These are phyloP conservation scores for Podila verticillata DNA, from an alignment of 192 early-diverging fungal species.

Conservation along the genomic window DNA sequence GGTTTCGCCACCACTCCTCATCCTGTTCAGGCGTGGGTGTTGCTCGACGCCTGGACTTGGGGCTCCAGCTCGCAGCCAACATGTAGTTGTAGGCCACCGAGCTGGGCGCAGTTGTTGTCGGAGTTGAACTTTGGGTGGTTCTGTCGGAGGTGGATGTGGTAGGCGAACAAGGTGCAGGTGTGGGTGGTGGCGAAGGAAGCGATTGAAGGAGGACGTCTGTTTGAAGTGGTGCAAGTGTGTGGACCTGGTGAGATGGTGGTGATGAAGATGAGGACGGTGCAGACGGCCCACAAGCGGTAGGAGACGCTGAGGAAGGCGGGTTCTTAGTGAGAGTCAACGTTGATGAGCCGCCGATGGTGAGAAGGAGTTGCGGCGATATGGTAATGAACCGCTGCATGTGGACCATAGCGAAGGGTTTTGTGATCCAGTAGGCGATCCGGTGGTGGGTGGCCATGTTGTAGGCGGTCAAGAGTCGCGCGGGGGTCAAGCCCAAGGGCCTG, in stretches of 20 bases:
- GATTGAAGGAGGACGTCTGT: neutral
- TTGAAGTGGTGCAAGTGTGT: constrained; percentile 3
- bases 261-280: neutral
- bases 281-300: neutral
- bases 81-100: constrained; percentile 41
- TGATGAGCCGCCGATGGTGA: constrained; percentile 9
- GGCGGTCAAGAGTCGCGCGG: constrained; percentile 24
- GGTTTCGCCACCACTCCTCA: no score
- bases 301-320: neutral
- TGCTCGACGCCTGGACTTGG: constrained; percentile 19
- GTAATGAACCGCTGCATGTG: constrained; percentile 34
- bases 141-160: constrained; percentile 1
- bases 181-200: constrained; percentile 1
- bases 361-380: constrained; percentile 18
- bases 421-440: constrained; percentile 26
- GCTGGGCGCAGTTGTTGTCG: neutral
- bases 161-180: neutral
- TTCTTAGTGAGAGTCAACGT: neutral
- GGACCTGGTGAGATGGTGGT: constrained; percentile 9
- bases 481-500: constrained; percentile 36
- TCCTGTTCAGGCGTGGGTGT: neutral
- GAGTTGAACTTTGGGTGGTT: neutral
- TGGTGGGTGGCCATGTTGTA: constrained; percentile 19
- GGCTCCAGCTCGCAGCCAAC: constrained; percentile 41
- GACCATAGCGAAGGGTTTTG: constrained; percentile 18